These are phyloP conservation scores for Ustilago trichophora DNA, from an alignment of 1,284 basidiomycete genomes.

Conservation along the genomic window DNA sequence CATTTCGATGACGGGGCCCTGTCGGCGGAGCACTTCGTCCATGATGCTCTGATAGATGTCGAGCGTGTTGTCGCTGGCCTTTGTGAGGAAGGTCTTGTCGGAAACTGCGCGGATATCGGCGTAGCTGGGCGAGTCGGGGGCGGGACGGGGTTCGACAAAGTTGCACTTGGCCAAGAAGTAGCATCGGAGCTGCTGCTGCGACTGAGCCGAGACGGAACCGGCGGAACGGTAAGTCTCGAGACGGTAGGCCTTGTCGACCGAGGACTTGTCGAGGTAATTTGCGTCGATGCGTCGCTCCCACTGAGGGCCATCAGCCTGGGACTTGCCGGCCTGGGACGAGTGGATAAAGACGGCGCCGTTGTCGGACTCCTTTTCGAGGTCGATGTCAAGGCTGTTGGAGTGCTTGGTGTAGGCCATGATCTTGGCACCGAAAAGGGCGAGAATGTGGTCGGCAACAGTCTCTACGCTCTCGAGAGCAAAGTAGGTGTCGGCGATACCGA, in stretches of 20 bases:
- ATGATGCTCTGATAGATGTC: conserved; percentile 93
- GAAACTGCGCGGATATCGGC: conserved; percentile 80
- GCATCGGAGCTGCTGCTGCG: conserved; percentile 92
- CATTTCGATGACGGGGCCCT: conserved; percentile 72
- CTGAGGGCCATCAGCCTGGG: conserved; percentile 53
- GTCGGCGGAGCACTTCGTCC: conserved; percentile 79
- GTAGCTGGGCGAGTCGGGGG: conserved; percentile 65
- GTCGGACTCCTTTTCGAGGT: conserved; percentile 90
- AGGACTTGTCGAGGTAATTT: conserved; percentile 64
- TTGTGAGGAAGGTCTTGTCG: conserved; percentile 90
- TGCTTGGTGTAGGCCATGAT: conserved; percentile 92
- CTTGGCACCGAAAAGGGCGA: conserved; percentile 93
- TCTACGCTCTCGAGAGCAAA: conserved; percentile 69
- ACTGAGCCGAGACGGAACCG: conserved; percentile 85
- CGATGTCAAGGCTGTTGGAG: conserved; percentile 82
- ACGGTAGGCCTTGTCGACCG: conserved; percentile 79
- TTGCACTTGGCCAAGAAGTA: conserved; percentile 94
- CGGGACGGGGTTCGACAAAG: conserved; percentile 75
- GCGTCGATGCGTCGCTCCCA: conserved; percentile 67
- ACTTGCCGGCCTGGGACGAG: conserved; percentile 70
- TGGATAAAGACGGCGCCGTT: conserved; percentile 94
- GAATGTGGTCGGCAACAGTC: conserved; percentile 66
- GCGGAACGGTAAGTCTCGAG: conserved; percentile 96
- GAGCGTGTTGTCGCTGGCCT: conserved; percentile 88
- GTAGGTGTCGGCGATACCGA: conserved; percentile 88